These are phyloP conservation scores for Benincasa hispida DNA, from an alignment of 306 rosid species.

Conservation along the genomic window DNA sequence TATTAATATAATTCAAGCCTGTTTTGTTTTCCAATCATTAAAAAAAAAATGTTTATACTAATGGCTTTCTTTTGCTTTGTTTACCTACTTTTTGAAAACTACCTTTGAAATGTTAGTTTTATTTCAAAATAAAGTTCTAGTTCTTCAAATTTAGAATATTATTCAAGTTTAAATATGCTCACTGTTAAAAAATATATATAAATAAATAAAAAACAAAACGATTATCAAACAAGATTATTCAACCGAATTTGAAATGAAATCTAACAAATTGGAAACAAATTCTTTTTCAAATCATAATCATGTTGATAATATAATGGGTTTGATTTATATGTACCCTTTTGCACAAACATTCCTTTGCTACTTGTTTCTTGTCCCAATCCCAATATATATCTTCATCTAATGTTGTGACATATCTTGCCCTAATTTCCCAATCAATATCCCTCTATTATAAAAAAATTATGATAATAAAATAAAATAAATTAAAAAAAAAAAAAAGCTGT, in stretches of 20 bases:
- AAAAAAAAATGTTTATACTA: background rate
- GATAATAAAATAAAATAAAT: too few relatives aligned
- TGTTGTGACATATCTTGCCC: background rate
- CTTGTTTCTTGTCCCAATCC: slow-evolving; percentile 21
- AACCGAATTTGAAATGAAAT: background rate
- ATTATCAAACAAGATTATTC: too few relatives aligned
- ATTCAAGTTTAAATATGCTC: too few relatives aligned
- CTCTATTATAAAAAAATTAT: too few relatives aligned
- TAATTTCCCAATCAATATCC: background rate
- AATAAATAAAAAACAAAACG: too few relatives aligned
- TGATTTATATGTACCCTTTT: slow-evolving; percentile 34
- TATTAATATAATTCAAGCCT: background rate
- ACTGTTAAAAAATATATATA: too few relatives aligned
- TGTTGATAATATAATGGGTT: slow-evolving; percentile 15
- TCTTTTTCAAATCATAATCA: background rate
- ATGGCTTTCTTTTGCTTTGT: background rate
- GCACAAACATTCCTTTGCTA: slow-evolving; percentile 12
- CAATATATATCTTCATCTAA: background rate
- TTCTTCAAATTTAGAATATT: background rate
- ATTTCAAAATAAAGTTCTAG: too few relatives aligned
- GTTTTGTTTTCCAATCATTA: background rate
- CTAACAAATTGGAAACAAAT: background rate
- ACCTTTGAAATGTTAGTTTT: background rate
- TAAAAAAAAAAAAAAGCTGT: too few relatives aligned
- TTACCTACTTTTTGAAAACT: background rate